Evolutionary conservation across 2,329 filamentous ascomycete genomes (phyloP).

Genomic region (Neopestalotiopsis rosae): DNA sequence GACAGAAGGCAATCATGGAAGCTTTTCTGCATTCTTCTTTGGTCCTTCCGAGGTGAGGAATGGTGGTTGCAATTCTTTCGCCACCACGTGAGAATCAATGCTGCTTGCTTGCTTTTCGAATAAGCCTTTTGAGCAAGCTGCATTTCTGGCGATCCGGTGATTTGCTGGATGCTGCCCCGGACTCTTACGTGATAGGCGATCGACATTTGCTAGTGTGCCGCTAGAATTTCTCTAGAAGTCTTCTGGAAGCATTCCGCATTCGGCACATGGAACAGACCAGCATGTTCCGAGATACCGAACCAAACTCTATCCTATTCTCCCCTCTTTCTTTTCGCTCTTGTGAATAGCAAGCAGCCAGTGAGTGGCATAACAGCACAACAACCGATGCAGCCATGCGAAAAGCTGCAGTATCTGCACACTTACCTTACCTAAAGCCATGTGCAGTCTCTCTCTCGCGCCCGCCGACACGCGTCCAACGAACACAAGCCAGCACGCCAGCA

Average conservation of each 20-base stretch:
- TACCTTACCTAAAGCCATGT: background rate
- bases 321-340: background rate
- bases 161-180: slow-evolving; percentile 4
- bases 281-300: background rate
- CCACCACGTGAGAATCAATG: slow-evolving; percentile 9
- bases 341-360: background rate
- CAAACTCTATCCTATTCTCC: background rate
- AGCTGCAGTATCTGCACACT: background rate
- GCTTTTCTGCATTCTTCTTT: background rate
- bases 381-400: background rate
- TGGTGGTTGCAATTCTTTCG: background rate
- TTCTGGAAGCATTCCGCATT: slow-evolving; percentile 3
- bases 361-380: background rate
- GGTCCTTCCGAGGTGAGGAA: background rate
- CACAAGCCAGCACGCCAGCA: background rate
- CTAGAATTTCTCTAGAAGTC: slow-evolving; percentile 10
- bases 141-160: background rate
- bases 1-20: background rate
- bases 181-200: slow-evolving; percentile 2
- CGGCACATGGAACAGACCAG: background rate
- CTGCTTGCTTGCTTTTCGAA: background rate
- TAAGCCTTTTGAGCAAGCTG: background rate
- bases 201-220: background rate
- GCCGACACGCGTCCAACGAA: background rate
- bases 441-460: background rate